Percentiles rank a stretch among this genome's conserved stretches.
phyloP scores from a whole-genome alignment of 306 rosid species.

The Psophocarpus tetragonolobus region DNA sequence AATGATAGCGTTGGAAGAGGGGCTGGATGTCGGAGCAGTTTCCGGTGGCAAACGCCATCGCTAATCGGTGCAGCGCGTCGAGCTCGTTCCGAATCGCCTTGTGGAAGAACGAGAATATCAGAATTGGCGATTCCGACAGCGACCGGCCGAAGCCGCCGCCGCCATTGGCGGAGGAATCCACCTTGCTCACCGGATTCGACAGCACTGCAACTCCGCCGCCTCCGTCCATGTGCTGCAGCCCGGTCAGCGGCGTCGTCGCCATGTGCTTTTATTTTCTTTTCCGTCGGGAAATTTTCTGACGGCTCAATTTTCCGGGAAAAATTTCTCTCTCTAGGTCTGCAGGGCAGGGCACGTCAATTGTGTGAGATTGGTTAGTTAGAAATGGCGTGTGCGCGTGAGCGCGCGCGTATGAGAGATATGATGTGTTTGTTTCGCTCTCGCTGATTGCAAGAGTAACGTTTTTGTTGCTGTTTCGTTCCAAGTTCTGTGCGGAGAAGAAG shows the following conservation, averaged over 20 bases:
- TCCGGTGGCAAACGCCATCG: conserved; percentile 90
- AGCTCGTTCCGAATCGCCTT: conserved; percentile 94
- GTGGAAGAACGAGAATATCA: conserved; percentile 81
- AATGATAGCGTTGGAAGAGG: conserved; percentile 69
- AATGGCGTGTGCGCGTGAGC: not conserved
- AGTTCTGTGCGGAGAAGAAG: conserved; percentile 33
- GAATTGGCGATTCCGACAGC: conserved; percentile 71
- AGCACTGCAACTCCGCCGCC: conserved; percentile 80
- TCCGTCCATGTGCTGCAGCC: conserved; percentile 57
- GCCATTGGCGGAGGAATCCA: conserved; percentile 62
- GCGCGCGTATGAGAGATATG: not conserved
- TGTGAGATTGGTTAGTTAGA: not conserved
- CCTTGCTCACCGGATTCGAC: conserved; percentile 56
- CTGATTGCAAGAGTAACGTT: conserved; percentile 30
- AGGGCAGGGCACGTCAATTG: not conserved
- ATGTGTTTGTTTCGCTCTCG: not conserved
- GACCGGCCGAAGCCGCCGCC: conserved; percentile 50
- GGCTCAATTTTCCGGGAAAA: conserved; percentile 32
- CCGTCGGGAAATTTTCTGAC: conserved; percentile 16
- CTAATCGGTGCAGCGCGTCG: conserved; percentile 76
- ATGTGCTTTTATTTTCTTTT: conserved; percentile 33
- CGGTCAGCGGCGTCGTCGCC: conserved; percentile 87
- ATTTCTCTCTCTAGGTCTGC: conserved; percentile 35
- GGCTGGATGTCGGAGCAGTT: conserved; percentile 66
- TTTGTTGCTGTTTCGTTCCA: not conserved